phyloP scores from a whole-genome alignment of 176 grass and related monocot species.

The Echinochloa phyllopogon region DNA sequence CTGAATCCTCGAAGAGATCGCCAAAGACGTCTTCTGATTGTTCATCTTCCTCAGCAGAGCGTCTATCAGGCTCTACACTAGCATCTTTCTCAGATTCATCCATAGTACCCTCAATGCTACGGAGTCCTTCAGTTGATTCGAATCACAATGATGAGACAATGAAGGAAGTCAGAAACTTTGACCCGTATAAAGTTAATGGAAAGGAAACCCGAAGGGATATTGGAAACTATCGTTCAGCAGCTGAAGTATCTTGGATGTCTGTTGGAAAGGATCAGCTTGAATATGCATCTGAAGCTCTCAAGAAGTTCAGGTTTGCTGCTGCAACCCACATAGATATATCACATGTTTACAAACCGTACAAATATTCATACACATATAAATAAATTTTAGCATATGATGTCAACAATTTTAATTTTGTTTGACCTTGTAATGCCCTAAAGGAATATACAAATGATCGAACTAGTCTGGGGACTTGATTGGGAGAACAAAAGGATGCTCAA shows the following conservation, averaged over 20 bases:
- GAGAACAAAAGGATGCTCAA: neutral
- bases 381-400: neutral
- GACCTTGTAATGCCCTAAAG: neutral
- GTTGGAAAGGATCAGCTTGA: conserved; percentile 95
- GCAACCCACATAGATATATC: conserved; percentile 4
- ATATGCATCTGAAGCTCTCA: conserved; percentile 94
- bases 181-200: conserved; percentile 85
- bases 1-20: conserved; percentile 78
- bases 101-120: conserved; percentile 58
- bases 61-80: conserved; percentile 68
- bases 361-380: neutral
- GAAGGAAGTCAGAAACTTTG: conserved; percentile 60
- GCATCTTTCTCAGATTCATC: conserved; percentile 81
- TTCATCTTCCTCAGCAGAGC: conserved; percentile 76
- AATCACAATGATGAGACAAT: conserved; percentile 44
- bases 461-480: neutral
- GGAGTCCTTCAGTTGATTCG: conserved; percentile 67
- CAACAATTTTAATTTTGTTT: conserved; percentile 4
- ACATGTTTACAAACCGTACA: conserved; percentile 26
- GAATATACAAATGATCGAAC: conserved; percentile 16
- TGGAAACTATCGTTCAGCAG: conserved; percentile 65
- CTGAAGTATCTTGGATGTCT: conserved; percentile 98
- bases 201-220: conserved; percentile 77
- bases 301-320: conserved; percentile 87
- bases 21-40: conserved; percentile 61